Percentiles rank a stretch among this genome's conserved stretches.
Evolutionary conservation across 441 rosid species (phyloP).

Genomic region (Arabidopsis hybrid): DNA sequence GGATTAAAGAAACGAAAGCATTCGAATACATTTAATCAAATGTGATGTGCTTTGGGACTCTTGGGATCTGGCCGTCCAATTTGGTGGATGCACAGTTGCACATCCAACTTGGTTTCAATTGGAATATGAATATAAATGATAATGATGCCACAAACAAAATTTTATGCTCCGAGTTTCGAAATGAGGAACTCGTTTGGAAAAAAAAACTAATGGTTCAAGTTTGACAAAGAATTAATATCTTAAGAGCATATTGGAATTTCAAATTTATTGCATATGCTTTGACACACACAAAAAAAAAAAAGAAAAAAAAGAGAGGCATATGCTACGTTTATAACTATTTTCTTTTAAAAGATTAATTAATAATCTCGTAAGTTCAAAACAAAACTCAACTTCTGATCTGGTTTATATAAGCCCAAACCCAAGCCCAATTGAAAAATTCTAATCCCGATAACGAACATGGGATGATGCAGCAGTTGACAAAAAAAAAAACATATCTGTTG

Average conservation of each 20-base stretch:
- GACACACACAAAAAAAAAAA: background rate
- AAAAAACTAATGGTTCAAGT: conserved; percentile 29
- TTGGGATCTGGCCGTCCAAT: conserved; percentile 35
- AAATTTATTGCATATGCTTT: conserved; percentile 1
- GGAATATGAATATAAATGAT: conserved; percentile 40
- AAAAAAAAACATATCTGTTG: background rate
- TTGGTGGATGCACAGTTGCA: conserved; percentile 41
- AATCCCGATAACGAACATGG: background rate
- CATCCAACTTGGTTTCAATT: conserved; percentile 37
- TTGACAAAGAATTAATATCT: conserved; percentile 31
- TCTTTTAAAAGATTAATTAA: too few species aligned
- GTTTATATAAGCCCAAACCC: background rate
- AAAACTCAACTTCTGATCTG: background rate
- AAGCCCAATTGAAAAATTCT: conserved; percentile 1
- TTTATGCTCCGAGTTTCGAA: conserved; percentile 32
- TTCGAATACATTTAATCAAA: conserved; percentile 33
- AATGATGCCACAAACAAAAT: conserved; percentile 10
- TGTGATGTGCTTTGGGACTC: conserved; percentile 31
- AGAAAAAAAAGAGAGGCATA: background rate
- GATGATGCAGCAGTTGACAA: background rate
- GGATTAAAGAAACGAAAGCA: conserved; percentile 1
- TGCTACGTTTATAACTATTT: background rate
- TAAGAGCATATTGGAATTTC: conserved; percentile 8
- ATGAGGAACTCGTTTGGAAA: conserved; percentile 33
- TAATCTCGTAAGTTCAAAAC: background rate